Percentiles rank a stretch among this genome's conserved stretches.
Evolutionary conservation across 805 yeast species (phyloP).

Genomic region (Myxozyma nipponensis): DNA sequence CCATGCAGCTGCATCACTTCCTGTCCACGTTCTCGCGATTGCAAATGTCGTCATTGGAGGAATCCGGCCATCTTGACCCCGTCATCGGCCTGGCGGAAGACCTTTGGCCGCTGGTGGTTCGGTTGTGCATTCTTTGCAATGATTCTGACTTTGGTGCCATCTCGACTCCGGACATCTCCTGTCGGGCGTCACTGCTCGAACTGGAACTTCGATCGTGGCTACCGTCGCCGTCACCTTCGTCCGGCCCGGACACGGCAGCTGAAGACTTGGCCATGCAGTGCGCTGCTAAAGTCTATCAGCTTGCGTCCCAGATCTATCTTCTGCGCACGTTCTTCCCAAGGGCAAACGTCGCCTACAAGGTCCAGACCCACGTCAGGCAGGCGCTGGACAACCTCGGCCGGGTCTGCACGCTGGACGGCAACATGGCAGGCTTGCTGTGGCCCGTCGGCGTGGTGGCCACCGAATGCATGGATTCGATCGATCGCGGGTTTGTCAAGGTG

Average conservation of each 20-base stretch:
- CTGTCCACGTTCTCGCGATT: conserved; percentile 20
- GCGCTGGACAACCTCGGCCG: conserved; percentile 24
- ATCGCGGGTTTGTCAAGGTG: conserved; percentile 26
- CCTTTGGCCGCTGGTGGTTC: conserved; percentile 26
- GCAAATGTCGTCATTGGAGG: conserved; percentile 6
- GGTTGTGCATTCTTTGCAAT: conserved; percentile 24
- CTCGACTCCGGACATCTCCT: conserved; percentile 13
- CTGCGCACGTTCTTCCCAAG: conserved; percentile 22
- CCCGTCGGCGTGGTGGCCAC: conserved; percentile 25
- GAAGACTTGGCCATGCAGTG: conserved; percentile 24
- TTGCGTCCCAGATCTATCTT: conserved; percentile 24
- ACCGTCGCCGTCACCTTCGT: conserved; percentile 6
- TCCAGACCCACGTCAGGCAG: conserved; percentile 18
- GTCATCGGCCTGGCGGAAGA: conserved; percentile 25
- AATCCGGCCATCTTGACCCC: conserved; percentile 15
- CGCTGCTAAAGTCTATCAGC: conserved; percentile 26
- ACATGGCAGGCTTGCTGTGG: conserved; percentile 28
- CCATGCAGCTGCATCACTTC: conserved; percentile 23
- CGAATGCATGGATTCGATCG: conserved; percentile 25
- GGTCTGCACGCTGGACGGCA: conserved; percentile 26
- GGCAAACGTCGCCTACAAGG: conserved; percentile 16
- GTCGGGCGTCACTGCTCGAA: conserved; percentile 23
- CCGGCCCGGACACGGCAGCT: not conserved
- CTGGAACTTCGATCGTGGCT: conserved; percentile 22
- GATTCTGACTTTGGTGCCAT: conserved; percentile 23